A percentile compares a stretch with the other conserved stretches of the same genome.
These are phyloP conservation scores for Falciphora oryzae DNA, from an alignment of 2,329 filamentous ascomycete species.

Conservation along the genomic window DNA sequence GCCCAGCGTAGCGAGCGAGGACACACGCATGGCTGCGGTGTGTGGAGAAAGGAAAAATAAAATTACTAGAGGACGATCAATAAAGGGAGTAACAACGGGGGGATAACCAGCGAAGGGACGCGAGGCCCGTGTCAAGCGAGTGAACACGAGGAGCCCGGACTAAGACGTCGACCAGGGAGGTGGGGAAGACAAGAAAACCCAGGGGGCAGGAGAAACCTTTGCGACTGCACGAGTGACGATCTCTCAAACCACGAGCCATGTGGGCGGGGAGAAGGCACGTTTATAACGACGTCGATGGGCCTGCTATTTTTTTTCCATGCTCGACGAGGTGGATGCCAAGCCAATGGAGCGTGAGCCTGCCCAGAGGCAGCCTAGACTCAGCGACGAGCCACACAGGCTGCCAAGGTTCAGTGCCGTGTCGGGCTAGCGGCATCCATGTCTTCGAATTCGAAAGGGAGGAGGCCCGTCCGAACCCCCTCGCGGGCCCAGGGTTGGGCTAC, in stretches of 20 bases:
- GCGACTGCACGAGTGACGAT: constrained; percentile 5
- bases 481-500: constrained; percentile 4
- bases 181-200: not conserved
- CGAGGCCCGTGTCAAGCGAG: constrained; percentile 7
- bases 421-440: constrained; percentile 5
- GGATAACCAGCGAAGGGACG: constrained; percentile 3
- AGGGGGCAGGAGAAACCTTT: not conserved
- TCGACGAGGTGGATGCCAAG: not conserved
- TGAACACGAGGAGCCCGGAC: constrained; percentile 7
- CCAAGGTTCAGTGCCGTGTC: not conserved
- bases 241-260: not conserved
- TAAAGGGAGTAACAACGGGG: not conserved
- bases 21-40: constrained; percentile 10
- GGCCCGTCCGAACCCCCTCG: not conserved
- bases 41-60: not conserved
- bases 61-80: not conserved
- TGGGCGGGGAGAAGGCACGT: constrained; percentile 7
- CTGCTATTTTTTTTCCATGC: not conserved
- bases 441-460: not conserved
- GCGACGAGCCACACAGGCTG: constrained; percentile 5
- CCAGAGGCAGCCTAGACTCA: constrained; percentile 5
- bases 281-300: constrained; percentile 6
- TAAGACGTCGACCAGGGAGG: not conserved
- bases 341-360: not conserved
- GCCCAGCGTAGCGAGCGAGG: constrained; percentile 9